Conservation (phyloP, 148 eudicot species). For the Amaranthus cruentus region DNA sequence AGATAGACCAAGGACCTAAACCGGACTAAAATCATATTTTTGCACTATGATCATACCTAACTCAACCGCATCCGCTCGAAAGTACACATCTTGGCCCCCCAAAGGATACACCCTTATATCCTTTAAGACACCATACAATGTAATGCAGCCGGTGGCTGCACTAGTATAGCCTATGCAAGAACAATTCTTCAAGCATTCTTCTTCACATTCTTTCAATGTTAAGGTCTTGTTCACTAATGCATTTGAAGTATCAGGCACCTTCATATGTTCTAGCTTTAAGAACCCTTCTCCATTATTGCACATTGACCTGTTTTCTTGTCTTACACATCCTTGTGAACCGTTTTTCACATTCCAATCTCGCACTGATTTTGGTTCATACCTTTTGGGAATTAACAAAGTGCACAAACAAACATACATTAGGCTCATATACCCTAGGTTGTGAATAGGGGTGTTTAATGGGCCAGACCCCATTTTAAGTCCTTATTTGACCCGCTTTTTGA, state of each 20-base stretch:
- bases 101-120: conserved; percentile 34
- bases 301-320: conserved; percentile 29
- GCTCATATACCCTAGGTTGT: not conserved
- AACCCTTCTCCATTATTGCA: conserved; percentile 47
- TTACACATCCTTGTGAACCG: conserved; percentile 39
- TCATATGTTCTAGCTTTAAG: conserved; percentile 28
- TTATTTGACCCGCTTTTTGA: no score
- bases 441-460: no score
- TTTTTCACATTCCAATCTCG: conserved; percentile 48
- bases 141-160: conserved; percentile 43
- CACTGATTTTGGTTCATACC: conserved; percentile 36
- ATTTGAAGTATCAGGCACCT: conserved; percentile 44
- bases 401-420: not conserved
- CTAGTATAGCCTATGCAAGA: conserved; percentile 39
- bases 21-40: not conserved
- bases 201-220: conserved; percentile 27
- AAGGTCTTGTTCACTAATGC: conserved; percentile 24
- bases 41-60: conserved; percentile 31
- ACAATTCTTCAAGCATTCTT: conserved; percentile 43
- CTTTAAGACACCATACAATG: conserved; percentile 27
- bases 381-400: not conserved
- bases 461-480: no score
- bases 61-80: conserved; percentile 36
- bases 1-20: not conserved
- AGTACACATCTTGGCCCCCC: conserved; percentile 43